A percentile compares a stretch with the other conserved stretches of the same genome.
These are phyloP conservation scores for Ophiostoma himal-ulmi DNA, from an alignment of 2,329 filamentous ascomycete genomes.

Conservation along the genomic window DNA sequence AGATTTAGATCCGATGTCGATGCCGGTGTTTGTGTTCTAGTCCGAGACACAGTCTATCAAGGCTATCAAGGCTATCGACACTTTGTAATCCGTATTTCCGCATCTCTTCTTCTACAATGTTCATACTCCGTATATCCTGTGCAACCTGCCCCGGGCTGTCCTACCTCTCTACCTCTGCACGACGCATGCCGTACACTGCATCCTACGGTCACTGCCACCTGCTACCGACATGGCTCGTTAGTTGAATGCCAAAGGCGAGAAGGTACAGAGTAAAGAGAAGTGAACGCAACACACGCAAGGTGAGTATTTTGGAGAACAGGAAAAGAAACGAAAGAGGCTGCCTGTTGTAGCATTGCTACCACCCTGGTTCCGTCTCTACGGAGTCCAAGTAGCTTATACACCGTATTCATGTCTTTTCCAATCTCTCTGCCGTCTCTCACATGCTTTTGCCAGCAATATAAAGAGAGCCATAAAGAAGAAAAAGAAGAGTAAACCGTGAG, in stretches of 20 bases:
- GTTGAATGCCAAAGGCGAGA: neutral
- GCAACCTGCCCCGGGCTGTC: neutral
- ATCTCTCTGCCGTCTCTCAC: neutral
- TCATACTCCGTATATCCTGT: neutral
- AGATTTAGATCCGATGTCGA: neutral
- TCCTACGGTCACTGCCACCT: neutral
- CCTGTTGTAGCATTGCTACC: neutral
- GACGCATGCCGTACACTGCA: neutral
- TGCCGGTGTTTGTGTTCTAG: too few species aligned
- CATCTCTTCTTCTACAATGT: neutral
- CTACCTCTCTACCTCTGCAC: neutral
- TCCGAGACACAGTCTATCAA: too few species aligned
- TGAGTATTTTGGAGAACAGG: constrained; percentile 1
- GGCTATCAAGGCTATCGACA: neutral
- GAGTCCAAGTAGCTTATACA: neutral
- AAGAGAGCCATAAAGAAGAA: neutral
- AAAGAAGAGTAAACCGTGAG: neutral
- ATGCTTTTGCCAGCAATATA: neutral
- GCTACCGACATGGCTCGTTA: neutral
- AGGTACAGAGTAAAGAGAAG: too few species aligned
- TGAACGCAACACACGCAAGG: too few species aligned
- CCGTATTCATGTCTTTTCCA: neutral
- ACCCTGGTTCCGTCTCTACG: neutral
- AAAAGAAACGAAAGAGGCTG: neutral
- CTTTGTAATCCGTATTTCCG: neutral